Evolutionary conservation across 2,329 filamentous ascomycete genomes (phyloP).

Genomic region (Botrytis cinerea): DNA sequence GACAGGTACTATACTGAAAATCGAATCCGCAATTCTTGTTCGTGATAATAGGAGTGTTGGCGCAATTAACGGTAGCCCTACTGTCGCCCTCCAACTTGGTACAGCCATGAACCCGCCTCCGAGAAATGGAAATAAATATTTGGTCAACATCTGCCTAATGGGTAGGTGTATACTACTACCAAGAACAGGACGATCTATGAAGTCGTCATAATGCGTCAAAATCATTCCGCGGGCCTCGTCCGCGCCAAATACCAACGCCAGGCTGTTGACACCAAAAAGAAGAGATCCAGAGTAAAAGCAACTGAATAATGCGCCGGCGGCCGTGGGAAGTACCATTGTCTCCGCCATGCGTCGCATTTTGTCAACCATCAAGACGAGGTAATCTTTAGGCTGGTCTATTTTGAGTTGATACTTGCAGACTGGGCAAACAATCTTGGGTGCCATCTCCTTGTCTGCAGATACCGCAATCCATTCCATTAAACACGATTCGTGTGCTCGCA

Average conservation of each 20-base stretch:
- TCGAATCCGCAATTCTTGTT: slow-evolving; percentile 58
- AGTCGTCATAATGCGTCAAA: slow-evolving; percentile 10
- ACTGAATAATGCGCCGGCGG: slow-evolving; percentile 41
- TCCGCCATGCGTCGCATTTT: slow-evolving; percentile 30
- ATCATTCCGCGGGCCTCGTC: slow-evolving; percentile 52
- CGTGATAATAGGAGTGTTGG: slow-evolving; percentile 68
- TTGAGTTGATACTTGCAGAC: slow-evolving; percentile 84
- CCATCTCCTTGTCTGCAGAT: slow-evolving; percentile 65
- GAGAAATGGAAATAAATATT: slow-evolving; percentile 36
- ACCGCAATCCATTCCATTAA: slow-evolving; percentile 85
- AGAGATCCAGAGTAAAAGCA: slow-evolving; percentile 54
- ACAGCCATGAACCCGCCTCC: slow-evolving; percentile 26
- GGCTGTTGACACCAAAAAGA: slow-evolving; percentile 61
- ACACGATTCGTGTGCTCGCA: slow-evolving; percentile 88
- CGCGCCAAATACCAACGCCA: slow-evolving; percentile 66
- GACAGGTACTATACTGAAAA: slow-evolving; percentile 42
- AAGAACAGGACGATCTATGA: slow-evolving; percentile 10
- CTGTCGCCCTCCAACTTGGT: slow-evolving; percentile 32
- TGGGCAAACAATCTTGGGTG: slow-evolving; percentile 74
- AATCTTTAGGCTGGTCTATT: slow-evolving; percentile 72
- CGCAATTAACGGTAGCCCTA: slow-evolving; percentile 68
- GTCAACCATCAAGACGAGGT: slow-evolving; percentile 55
- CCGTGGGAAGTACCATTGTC: slow-evolving; percentile 36
- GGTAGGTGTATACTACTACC: slow-evolving; percentile 8
- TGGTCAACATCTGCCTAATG: neutral